phyloP scores from a whole-genome alignment of 441 rosid species.

The Pelargonium australe region DNA sequence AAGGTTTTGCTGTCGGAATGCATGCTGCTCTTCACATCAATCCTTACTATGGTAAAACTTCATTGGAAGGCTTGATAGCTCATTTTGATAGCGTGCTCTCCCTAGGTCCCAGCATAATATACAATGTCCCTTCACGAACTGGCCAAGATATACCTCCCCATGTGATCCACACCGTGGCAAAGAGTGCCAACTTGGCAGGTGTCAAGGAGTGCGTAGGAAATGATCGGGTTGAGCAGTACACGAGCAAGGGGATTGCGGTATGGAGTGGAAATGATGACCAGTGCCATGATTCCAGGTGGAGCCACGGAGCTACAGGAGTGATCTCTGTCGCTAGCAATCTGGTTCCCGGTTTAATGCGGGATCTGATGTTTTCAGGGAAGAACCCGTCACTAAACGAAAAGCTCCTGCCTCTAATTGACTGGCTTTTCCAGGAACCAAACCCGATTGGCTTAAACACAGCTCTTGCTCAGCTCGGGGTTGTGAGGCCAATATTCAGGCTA shows the following conservation, averaged over 20 bases:
- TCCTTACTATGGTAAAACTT: conserved; percentile 86
- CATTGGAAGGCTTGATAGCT: conserved; percentile 60
- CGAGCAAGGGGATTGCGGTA: conserved; percentile 57
- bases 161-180: conserved; percentile 43
- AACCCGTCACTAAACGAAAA: conserved; percentile 45
- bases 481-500: conserved; percentile 71
- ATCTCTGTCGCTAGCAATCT: conserved; percentile 77
- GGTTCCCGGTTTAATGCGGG: conserved; percentile 56
- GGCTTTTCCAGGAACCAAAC: conserved; percentile 77
- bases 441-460: conserved; percentile 82
- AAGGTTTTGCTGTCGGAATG: conserved; percentile 91
- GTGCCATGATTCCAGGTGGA: conserved; percentile 76
- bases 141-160: conserved; percentile 81
- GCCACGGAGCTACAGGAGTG: conserved; percentile 65
- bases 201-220: conserved; percentile 82
- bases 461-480: conserved; percentile 80
- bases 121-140: conserved; percentile 81
- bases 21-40: conserved; percentile 89
- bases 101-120: conserved; percentile 81
- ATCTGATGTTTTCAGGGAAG: conserved; percentile 65
- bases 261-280: conserved; percentile 92
- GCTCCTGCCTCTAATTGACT: conserved; percentile 64
- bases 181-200: conserved; percentile 59
- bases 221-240: conserved; percentile 56
- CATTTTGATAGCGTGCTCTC: conserved; percentile 69